A percentile compares a stretch with the other conserved stretches of the same genome.
phyloP scores from a whole-genome alignment of 768 basidiomycete species.

The Cystoderma amianthinum region DNA sequence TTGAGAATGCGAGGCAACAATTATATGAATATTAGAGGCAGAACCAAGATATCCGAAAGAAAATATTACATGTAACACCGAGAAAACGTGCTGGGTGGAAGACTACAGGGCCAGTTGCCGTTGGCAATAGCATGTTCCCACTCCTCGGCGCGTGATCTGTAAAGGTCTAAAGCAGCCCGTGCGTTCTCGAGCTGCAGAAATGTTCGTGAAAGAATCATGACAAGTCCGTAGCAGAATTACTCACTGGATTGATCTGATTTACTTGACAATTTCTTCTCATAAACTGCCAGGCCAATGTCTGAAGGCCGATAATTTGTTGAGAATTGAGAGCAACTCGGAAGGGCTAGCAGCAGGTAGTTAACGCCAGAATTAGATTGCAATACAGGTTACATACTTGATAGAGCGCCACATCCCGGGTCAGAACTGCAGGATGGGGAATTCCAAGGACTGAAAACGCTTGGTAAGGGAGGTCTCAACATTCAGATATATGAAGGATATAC shows the following conservation, averaged over 20 bases:
- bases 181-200: constrained; percentile 71
- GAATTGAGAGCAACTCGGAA: constrained; percentile 67
- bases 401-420: constrained; percentile 74
- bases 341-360: constrained; percentile 33
- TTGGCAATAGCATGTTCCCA: constrained; percentile 60
- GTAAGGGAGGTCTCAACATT: constrained; percentile 2
- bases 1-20: not conserved
- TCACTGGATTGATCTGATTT: constrained; percentile 63
- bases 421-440: constrained; percentile 71
- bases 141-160: constrained; percentile 47
- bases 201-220: not conserved
- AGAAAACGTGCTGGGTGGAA: constrained; percentile 77
- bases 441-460: constrained; percentile 73
- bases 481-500: constrained; percentile 26
- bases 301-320: constrained; percentile 65
- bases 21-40: too few species aligned
- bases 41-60: not conserved
- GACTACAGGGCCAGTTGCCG: constrained; percentile 67
- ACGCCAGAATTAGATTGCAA: constrained; percentile 7
- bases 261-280: constrained; percentile 77
- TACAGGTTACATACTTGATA: constrained; percentile 38
- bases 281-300: constrained; percentile 76
- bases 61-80: constrained; percentile 57
- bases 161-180: constrained; percentile 49
- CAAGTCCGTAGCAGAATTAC: constrained; percentile 15